phyloP scores from a whole-genome alignment of 164 flowering plant species.

The Vitis amurensis region DNA sequence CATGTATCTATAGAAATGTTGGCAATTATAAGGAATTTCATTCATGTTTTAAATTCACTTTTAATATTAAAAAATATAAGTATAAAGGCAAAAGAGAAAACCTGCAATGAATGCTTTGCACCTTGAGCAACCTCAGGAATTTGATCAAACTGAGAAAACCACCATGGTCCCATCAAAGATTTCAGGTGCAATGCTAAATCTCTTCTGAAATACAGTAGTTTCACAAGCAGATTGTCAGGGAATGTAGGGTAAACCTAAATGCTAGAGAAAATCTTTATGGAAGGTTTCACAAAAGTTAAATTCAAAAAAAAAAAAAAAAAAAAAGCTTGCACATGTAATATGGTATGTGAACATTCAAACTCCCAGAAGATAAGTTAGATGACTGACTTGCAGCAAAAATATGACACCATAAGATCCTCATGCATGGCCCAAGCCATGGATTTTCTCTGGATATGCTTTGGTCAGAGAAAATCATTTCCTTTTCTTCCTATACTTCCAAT shows the following conservation, averaged over 20 bases:
- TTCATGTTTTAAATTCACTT: background rate
- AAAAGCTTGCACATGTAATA: background rate
- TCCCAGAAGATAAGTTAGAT: background rate
- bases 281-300: background rate
- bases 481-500: too few relatives aligned
- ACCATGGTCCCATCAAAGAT: slow-evolving; percentile 98
- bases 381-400: background rate
- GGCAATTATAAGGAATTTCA: too few relatives aligned
- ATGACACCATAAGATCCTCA: background rate
- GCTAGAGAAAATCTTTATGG: background rate
- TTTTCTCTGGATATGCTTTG: background rate
- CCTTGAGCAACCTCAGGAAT: slow-evolving; percentile 84
- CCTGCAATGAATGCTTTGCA: slow-evolving; percentile 89
- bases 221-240: slow-evolving; percentile 2
- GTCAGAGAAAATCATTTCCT: too few relatives aligned
- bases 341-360: background rate
- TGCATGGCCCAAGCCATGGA: background rate
- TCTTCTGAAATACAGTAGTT: slow-evolving; percentile 49
- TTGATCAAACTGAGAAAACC: slow-evolving; percentile 97
- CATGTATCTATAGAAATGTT: too few relatives aligned
- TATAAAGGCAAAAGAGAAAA: slow-evolving; percentile 16
- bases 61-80: background rate
- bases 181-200: slow-evolving; percentile 94
- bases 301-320: background rate
- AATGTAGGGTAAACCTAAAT: background rate